Evolutionary conservation across 805 yeast genomes (phyloP).

Genomic region (Hanseniaspora pseudoguilliermondii): DNA sequence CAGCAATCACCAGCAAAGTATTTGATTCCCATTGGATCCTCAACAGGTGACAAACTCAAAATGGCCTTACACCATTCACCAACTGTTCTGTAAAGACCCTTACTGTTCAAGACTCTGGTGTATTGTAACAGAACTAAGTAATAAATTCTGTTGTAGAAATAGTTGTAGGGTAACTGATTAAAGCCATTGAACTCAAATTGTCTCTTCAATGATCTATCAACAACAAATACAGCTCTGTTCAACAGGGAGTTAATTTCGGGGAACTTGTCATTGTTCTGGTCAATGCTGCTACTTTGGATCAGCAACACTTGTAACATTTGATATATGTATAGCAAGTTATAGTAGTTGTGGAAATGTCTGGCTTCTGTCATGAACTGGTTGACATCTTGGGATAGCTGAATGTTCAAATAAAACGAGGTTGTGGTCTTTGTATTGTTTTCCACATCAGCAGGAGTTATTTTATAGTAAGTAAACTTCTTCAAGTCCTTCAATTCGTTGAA

Average conservation of each 20-base stretch:
- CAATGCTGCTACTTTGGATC: conserved; percentile 6
- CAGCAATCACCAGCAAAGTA: conserved; percentile 74
- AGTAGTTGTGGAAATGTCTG: conserved; percentile 5
- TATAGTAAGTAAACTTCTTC: conserved; percentile 34
- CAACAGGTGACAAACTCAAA: conserved; percentile 56
- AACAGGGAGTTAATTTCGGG: conserved; percentile 60
- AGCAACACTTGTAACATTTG: conserved; percentile 5
- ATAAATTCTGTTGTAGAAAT: conserved; percentile 63
- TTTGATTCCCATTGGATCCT: conserved; percentile 76
- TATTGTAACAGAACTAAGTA: conserved; percentile 63
- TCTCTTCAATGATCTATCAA: conserved; percentile 58
- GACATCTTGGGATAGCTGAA: conserved; percentile 65
- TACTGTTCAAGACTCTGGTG: conserved; percentile 55
- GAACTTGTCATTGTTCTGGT: conserved; percentile 16
- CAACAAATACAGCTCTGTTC: conserved; percentile 66
- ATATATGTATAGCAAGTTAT: conserved; percentile 7
- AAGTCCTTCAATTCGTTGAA: conserved; percentile 31
- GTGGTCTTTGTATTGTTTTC: conserved; percentile 29
- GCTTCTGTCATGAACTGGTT: conserved; percentile 41
- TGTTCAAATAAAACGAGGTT: conserved; percentile 47
- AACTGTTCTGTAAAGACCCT: conserved; percentile 69
- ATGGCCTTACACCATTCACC: conserved; percentile 60
- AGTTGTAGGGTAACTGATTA: conserved; percentile 62
- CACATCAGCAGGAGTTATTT: conserved; percentile 31
- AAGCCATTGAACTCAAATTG: conserved; percentile 44